Evolutionary conservation across 2,329 filamentous ascomycete genomes (phyloP).

Genomic region (Colletotrichum somersetense): DNA sequence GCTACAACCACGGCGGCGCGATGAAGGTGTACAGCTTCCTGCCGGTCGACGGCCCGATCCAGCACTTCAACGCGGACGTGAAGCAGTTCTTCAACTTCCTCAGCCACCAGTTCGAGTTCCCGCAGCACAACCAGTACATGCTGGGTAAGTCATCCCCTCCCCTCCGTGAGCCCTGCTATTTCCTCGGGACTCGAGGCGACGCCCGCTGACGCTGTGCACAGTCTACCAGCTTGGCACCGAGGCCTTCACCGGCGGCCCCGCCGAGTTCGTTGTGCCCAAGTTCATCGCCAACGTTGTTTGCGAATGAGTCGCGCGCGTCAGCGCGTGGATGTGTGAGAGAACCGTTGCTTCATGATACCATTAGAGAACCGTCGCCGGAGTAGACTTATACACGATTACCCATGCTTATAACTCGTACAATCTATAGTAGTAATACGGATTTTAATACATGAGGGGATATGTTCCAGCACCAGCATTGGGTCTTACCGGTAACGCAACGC

Average conservation of each 20-base stretch:
- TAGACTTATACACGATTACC: too few relatives aligned
- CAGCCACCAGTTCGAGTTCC: conserved; percentile 55
- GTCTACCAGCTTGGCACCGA: conserved; percentile 47
- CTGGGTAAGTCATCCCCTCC: conserved; percentile 41
- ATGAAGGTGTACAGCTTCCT: conserved; percentile 68
- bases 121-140: conserved; percentile 47
- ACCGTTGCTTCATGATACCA: conserved; percentile 10
- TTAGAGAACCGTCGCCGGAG: neutral
- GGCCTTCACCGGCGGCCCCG: conserved; percentile 46
- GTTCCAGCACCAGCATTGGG: neutral
- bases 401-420: neutral
- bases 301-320: neutral
- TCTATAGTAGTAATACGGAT: conserved; percentile 21
- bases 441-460: conserved; percentile 18
- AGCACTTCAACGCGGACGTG: conserved; percentile 65
- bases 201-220: conserved; percentile 14
- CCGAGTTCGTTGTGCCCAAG: conserved; percentile 42
- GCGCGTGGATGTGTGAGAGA: neutral
- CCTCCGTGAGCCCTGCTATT: too few relatives aligned
- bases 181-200: too few relatives aligned
- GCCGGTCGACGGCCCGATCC: conserved; percentile 51
- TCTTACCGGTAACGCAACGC: neutral
- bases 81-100: conserved; percentile 67
- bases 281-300: conserved; percentile 43
- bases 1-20: conserved; percentile 60